phyloP scores from a whole-genome alignment of 2,329 filamentous ascomycete species.

The Penicillium sp. region DNA sequence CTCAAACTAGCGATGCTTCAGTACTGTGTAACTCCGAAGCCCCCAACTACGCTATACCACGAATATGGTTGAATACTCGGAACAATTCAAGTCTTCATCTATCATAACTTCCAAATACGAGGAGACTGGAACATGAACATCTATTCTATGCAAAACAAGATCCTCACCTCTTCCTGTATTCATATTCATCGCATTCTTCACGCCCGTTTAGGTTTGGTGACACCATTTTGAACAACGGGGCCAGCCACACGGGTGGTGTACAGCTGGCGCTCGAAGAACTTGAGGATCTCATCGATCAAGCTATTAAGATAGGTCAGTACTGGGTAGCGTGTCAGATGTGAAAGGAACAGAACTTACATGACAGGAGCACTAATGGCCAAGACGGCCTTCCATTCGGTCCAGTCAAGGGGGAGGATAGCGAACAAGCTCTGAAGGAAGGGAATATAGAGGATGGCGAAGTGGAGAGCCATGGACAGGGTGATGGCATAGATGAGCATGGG shows the following conservation, averaged over 20 bases:
- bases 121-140: neutral
- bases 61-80: no score
- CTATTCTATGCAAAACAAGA: constrained; percentile 8
- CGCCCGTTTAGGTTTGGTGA: constrained; percentile 35
- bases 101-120: neutral
- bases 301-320: constrained; percentile 41
- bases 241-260: constrained; percentile 42
- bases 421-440: constrained; percentile 85
- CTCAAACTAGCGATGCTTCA: no score
- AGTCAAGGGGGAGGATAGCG: constrained; percentile 80
- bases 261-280: constrained; percentile 65
- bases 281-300: constrained; percentile 77
- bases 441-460: constrained; percentile 89
- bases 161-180: neutral
- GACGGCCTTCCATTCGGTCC: constrained; percentile 88
- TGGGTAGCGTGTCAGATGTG: neutral
- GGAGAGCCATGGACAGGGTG: constrained; percentile 82
- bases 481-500: constrained; percentile 98
- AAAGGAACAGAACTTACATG: constrained; percentile 59
- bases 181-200: constrained; percentile 19
- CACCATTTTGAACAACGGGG: constrained; percentile 26
- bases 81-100: no score
- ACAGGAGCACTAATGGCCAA: constrained; percentile 83
- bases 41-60: no score
- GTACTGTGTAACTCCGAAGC: no score